Base-by-base conservation (phyloP, 371 early-diverging fungal genomes). In the Globomyces sp. region DNA sequence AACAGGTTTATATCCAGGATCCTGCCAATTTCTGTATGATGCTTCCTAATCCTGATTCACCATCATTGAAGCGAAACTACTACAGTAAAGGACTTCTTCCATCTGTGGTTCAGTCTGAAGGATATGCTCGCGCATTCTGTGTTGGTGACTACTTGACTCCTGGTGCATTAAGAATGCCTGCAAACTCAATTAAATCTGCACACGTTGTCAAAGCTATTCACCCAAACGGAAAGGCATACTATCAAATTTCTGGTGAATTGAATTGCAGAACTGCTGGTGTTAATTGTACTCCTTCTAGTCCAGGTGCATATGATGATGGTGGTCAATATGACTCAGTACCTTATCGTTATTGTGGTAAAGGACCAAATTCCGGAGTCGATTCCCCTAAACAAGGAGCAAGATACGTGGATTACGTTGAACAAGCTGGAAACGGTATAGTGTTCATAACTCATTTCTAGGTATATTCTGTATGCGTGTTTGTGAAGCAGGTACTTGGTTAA, bases 51-150 rank as follows among this genome's bases (percentile, higher is more conserved):
- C 66, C 69, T 6, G 43, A 68, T 2, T 8, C 4, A 6, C 55
- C 55, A 36, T 24, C 5, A 8, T 6, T 55, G 57, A 44, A 72
- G 49, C 44, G 58, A 57, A 58, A 68, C 58, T 64, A 65, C 69
- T 69, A 72, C 63, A 2, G n/a, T 47, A 5, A 50, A 4, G 67
- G 67, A 2, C 6, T 43, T 9, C 6, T 4, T 11, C 73, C 73
- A 10, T 64, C 70, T 44, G 67, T 73, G 47, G 73, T 73, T 40
- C 64, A 69, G 49, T 69, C 58, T 45, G 73, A 73, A 52, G 73
- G 73, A 3, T 69, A 45, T 44, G 69, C 64, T 37, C 73, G 60
- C 44, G 46, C 70, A 11, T 73, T 46, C 63, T 73, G 73, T 67
- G 51, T 60, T 47, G 73, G 73, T 3, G 4, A 47, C 36, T 73